Evolutionary conservation across 805 yeast species (phyloP).

Genomic region (Wickerhamomyces sydowiorum): DNA sequence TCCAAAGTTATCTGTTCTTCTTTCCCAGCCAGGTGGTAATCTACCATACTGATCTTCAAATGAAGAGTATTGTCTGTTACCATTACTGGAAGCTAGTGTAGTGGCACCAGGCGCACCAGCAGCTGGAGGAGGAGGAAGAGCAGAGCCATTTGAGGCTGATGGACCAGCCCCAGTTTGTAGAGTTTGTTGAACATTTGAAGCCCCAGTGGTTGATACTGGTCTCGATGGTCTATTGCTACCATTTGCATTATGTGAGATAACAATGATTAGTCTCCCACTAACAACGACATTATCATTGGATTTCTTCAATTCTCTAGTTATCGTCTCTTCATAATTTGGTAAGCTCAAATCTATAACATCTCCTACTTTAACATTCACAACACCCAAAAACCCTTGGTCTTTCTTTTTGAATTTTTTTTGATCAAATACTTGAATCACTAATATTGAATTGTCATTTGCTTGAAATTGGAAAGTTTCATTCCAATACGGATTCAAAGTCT

Average conservation of each 20-base stretch:
- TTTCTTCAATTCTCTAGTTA: slow-evolving; percentile 86
- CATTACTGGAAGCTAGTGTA: background rate
- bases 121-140: background rate
- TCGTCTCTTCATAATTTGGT: slow-evolving; percentile 63
- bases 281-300: slow-evolving; percentile 90
- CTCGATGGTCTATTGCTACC: slow-evolving; percentile 4
- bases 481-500: slow-evolving; percentile 97
- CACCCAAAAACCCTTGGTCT: slow-evolving; percentile 98
- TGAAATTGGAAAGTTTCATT: slow-evolving; percentile 82
- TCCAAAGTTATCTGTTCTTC: slow-evolving; percentile 95
- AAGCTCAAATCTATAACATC: slow-evolving; percentile 71
- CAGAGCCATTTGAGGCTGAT: slow-evolving; percentile 1
- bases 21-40: slow-evolving; percentile 98
- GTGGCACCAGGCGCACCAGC: slow-evolving; percentile 16
- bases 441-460: slow-evolving; percentile 72
- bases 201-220: slow-evolving; percentile 2
- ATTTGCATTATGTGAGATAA: slow-evolving; percentile 44
- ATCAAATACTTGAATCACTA: slow-evolving; percentile 92
- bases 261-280: slow-evolving; percentile 85
- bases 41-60: slow-evolving; percentile 97
- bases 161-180: slow-evolving; percentile 7
- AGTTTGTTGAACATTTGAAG: slow-evolving; percentile 10
- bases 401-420: slow-evolving; percentile 96
- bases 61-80: slow-evolving; percentile 70
- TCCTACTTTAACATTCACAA: slow-evolving; percentile 83